A percentile compares a stretch with the other conserved stretches of the same genome.
phyloP scores from a whole-genome alignment of 495 filamentous ascomycete species.

The Thozetella sp. region DNA sequence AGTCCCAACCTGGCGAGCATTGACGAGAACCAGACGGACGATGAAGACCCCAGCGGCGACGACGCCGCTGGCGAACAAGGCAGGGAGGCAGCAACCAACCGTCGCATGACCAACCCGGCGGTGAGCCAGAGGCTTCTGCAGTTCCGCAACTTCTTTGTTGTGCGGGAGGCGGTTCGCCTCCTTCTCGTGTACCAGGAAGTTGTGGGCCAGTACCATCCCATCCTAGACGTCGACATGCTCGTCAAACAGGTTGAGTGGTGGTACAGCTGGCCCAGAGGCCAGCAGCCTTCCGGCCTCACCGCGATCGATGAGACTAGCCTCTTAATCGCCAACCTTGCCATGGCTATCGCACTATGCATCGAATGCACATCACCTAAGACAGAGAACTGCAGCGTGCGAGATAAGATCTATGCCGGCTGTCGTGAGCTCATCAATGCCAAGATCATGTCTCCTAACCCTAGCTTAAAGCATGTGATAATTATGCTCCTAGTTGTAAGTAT shows the following conservation, averaged over 20 bases:
- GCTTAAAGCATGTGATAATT: background rate
- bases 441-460: background rate
- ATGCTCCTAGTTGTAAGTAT: background rate
- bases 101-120: background rate
- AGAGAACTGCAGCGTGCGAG: background rate
- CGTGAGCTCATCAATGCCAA: background rate
- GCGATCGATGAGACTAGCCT: background rate
- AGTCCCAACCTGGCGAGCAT: background rate
- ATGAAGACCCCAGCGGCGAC: background rate
- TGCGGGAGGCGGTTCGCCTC: background rate
- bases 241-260: constrained; percentile 2
- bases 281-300: background rate
- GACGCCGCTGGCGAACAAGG: background rate
- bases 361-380: background rate
- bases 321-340: background rate
- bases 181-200: background rate
- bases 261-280: background rate
- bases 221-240: background rate
- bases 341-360: background rate
- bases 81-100: background rate
- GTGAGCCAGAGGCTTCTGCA: background rate
- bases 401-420: background rate
- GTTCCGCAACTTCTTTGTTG: background rate
- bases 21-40: background rate
- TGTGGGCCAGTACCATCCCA: background rate